These are phyloP conservation scores for Zoysia japonica DNA, from an alignment of 176 grass and related monocot genomes.

Conservation along the genomic window DNA sequence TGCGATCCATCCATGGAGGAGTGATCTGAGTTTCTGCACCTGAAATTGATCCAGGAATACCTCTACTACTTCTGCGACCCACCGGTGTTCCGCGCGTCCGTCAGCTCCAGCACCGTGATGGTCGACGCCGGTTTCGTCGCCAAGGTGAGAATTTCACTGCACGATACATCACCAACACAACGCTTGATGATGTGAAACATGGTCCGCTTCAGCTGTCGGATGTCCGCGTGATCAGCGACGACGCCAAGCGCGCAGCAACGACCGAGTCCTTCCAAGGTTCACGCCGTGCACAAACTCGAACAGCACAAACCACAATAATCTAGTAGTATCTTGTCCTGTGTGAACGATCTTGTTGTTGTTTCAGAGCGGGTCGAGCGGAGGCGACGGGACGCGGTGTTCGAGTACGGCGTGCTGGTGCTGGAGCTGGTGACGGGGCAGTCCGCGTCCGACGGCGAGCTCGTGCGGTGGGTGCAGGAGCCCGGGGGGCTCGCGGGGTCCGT, in stretches of 20 bases:
- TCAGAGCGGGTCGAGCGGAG: conserved; percentile 64
- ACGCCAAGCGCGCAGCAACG: conserved; percentile 9
- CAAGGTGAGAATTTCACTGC: conserved; percentile 47
- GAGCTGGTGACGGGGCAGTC: conserved; percentile 95
- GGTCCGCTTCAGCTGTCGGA: conserved; percentile 69
- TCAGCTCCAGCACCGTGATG: conserved; percentile 71
- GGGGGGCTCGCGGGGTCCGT: conserved; percentile 59
- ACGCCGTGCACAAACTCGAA: background rate
- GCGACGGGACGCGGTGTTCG: conserved; percentile 61
- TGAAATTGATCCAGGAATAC: conserved; percentile 59
- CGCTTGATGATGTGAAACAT: too few species aligned
- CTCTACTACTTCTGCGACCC: conserved; percentile 92
- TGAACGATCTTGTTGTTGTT: background rate
- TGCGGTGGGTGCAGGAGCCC: conserved; percentile 85
- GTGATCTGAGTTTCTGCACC: conserved; percentile 28
- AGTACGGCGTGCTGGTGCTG: conserved; percentile 89
- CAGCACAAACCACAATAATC: too few species aligned
- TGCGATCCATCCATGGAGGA: background rate
- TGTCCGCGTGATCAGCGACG: conserved; percentile 42
- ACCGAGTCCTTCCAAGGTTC: conserved; percentile 52
- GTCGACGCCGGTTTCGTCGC: conserved; percentile 71
- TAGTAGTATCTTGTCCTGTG: background rate
- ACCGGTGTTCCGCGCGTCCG: conserved; percentile 66
- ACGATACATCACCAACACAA: too few species aligned
- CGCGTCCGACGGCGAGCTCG: conserved; percentile 65